Percentiles rank a stretch among this genome's conserved stretches.
These are phyloP conservation scores for Pseudopyrenochaeta lycopersici DNA, from an alignment of 2,329 filamentous ascomycete species.

Conservation along the genomic window DNA sequence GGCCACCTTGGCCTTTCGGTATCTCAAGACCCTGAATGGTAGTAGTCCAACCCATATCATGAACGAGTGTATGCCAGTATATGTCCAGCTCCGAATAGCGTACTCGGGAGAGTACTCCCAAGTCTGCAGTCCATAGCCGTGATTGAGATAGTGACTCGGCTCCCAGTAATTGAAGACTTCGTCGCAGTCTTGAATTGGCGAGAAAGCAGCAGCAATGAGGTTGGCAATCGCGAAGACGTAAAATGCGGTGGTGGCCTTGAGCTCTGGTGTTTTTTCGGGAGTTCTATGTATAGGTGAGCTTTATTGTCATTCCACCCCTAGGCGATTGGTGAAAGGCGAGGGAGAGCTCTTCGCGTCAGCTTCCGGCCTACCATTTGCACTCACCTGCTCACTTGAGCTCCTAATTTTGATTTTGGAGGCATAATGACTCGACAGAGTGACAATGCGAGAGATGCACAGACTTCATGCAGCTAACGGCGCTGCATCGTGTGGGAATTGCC, in stretches of 20 bases:
- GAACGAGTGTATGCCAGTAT: constrained; percentile 80
- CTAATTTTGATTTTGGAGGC: constrained; percentile 3
- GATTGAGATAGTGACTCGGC: constrained; percentile 89
- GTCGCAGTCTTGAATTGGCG: constrained; percentile 96
- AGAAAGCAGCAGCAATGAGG: constrained; percentile 77
- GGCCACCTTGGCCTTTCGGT: constrained; percentile 52
- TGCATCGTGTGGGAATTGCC: not conserved
- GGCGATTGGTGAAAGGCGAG: not conserved
- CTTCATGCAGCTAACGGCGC: not conserved
- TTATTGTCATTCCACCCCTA: not conserved
- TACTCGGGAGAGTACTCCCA: constrained; percentile 98
- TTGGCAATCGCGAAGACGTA: constrained; percentile 81
- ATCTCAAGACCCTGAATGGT: constrained; percentile 39
- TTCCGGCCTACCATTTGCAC: not conserved
- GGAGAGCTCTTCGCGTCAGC: not conserved
- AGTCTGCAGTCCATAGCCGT: constrained; percentile 93
- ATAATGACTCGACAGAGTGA: not conserved
- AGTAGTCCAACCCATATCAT: constrained; percentile 73
- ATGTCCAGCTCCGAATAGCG: constrained; percentile 95
- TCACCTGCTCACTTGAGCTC: not conserved
- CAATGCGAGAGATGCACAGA: not conserved
- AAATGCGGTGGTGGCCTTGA: constrained; percentile 80
- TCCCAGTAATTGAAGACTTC: constrained; percentile 99
- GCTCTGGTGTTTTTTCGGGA: constrained; percentile 44
- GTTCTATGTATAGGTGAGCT: constrained; percentile 13